Evolutionary conservation across 352 stramenopile species (phyloP), one percentile per base, ranked within the genome.

Genomic region (Phytophthora fragariaefolia): DNA sequence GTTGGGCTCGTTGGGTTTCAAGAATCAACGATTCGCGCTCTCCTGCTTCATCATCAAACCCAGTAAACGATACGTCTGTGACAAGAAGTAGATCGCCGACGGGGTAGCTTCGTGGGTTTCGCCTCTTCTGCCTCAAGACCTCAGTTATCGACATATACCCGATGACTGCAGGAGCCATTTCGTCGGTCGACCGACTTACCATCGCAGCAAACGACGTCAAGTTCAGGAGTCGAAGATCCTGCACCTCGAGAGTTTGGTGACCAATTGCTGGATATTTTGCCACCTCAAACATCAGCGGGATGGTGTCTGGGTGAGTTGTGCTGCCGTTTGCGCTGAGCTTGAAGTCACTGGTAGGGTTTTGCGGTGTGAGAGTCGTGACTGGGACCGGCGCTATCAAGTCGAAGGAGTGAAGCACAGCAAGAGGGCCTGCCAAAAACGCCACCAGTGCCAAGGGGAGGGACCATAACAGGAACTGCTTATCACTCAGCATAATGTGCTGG

Each of bases 401-500:
- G 46, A 73, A 70, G 8, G 52, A 61, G 34, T 69, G 52, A 20
- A 69, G 53, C n/a, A 73, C 46, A 24, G 47, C 59, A 20, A 66
- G 45, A 23, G 43, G 57, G 0, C 57, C 50, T 18, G 56, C 42
- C 24, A 73, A n/a, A 22, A 73, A 73, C 2, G 53, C 52, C 20
- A 23, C 22, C 9, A 65, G 20, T 1, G 66, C 53, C 6, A 73
- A 17, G 24, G 46, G 59, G 5, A 65, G 52, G 15, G 55, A 52
- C 52, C 51, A 63, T 51, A 58, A 57, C 26, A 73, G 27, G 46
- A 65, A 69, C n/a, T 67, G 58, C 20, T 69, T 73, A 42, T 69
- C 32, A 26, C 15, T 58, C 24, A 52, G 38, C 51, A 73, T 69
- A n/a, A n/a, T n/a, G n/a, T n/a, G n/a, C n/a, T n/a, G n/a, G n/a